Evolutionary conservation across 495 filamentous ascomycete genomes (phyloP).

Genomic region (Tirmania nivea): DNA sequence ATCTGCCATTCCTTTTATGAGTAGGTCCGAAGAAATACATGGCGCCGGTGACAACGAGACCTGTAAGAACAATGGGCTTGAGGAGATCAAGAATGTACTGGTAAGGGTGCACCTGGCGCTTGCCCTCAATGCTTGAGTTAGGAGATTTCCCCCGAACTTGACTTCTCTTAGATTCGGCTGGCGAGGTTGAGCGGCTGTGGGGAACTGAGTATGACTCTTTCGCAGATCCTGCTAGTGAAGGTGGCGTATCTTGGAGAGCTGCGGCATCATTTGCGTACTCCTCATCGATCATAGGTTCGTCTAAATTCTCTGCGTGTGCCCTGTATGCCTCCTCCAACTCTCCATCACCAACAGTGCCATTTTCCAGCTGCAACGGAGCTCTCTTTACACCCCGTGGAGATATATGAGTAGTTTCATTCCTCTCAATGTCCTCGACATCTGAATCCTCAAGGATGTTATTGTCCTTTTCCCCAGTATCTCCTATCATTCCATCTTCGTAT

Average conservation of each 20-base stretch:
- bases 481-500: too few species aligned
- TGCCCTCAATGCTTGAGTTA: not conserved
- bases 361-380: not conserved
- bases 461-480: too few species aligned
- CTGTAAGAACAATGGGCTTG: not conserved
- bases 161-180: not conserved
- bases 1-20: not conserved
- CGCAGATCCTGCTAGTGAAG: not conserved
- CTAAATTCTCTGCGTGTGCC: not conserved
- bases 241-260: not conserved
- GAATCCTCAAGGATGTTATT: too few species aligned
- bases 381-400: not conserved
- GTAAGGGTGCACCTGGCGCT: not conserved
- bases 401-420: too few species aligned
- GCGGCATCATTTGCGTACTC: not conserved
- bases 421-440: too few species aligned
- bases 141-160: not conserved
- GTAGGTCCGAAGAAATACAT: not conserved
- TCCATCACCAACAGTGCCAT: not conserved
- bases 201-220: not conserved
- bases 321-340: not conserved
- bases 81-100: not conserved
- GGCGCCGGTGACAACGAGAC: not conserved
- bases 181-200: not conserved
- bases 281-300: not conserved